Conservation (phyloP, 2,329 filamentous ascomycete species). For the Penicillium griseofulvum region DNA sequence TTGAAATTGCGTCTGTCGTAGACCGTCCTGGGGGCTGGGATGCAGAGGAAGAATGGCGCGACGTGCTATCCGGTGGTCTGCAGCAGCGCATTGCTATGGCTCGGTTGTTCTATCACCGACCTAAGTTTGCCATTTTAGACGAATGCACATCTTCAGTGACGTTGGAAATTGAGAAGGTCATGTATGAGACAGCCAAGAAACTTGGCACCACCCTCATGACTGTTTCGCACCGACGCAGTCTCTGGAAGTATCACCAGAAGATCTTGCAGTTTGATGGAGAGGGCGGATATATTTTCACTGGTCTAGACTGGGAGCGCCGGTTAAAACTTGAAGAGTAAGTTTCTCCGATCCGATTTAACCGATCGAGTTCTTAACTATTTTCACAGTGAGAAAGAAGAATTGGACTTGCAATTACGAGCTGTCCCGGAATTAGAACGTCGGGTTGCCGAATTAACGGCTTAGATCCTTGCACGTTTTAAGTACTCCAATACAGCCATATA, state of each 20-base stretch:
- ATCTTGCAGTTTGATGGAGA: conserved; percentile 97
- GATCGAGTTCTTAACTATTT: conserved; percentile 12
- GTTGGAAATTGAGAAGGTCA: conserved; percentile 86
- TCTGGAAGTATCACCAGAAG: conserved; percentile 95
- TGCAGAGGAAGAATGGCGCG: conserved; percentile 93
- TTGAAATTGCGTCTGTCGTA: conserved; percentile 81
- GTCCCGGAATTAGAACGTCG: conserved; percentile 86
- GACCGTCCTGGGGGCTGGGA: conserved; percentile 82
- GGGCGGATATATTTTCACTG: conserved; percentile 85
- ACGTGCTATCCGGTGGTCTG: conserved; percentile 84
- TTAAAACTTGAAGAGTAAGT: conserved; percentile 78
- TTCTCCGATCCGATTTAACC: neutral
- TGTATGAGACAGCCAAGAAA: conserved; percentile 95
- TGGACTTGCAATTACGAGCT: conserved; percentile 78
- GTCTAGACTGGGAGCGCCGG: conserved; percentile 80
- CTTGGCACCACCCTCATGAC: conserved; percentile 96
- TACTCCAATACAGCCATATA: too few species aligned
- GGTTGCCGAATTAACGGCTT: conserved; percentile 70
- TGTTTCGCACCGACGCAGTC: conserved; percentile 80
- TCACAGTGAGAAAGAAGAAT: conserved; percentile 78
- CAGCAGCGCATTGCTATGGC: conserved; percentile 98
- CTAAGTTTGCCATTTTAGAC: conserved; percentile 91
- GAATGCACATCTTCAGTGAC: conserved; percentile 97
- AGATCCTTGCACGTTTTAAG: too few species aligned
- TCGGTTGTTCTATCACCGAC: conserved; percentile 86